Percentiles rank a stretch among this genome's conserved stretches.
Evolutionary conservation across 1,284 basidiomycete species (phyloP).

Genomic region (Ceratobasidium papillatum): DNA sequence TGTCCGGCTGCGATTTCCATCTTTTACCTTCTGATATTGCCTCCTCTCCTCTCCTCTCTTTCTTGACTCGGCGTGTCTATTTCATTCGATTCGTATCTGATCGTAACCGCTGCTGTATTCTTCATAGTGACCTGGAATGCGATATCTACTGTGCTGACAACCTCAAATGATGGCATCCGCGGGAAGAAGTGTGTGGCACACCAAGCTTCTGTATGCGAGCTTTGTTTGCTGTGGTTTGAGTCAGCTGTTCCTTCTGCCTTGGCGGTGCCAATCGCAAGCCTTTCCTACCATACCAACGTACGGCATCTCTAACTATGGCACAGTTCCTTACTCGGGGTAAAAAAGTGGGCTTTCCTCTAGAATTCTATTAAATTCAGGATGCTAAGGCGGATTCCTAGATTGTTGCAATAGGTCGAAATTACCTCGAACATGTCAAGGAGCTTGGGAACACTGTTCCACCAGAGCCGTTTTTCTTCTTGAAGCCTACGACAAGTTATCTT

Average conservation of each 20-base stretch:
- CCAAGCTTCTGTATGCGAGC: neutral
- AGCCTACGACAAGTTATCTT: constrained; percentile 92
- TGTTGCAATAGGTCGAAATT: constrained; percentile 89
- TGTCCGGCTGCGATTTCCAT: neutral
- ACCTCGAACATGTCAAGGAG: constrained; percentile 89
- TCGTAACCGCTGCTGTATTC: constrained; percentile 6
- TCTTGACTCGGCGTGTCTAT: neutral
- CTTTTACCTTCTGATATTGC: neutral
- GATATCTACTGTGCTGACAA: neutral
- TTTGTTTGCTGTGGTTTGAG: neutral
- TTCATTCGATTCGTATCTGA: neutral
- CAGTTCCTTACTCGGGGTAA: constrained; percentile 25
- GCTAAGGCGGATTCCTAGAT: constrained; percentile 57
- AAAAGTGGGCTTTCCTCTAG: neutral
- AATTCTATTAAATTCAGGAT: neutral
- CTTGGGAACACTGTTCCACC: constrained; percentile 89
- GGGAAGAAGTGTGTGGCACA: too few species aligned
- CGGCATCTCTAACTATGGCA: constrained; percentile 7
- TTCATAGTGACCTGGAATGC: constrained; percentile 21
- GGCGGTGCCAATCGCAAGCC: neutral
- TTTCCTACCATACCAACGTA: neutral
- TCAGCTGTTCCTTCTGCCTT: neutral
- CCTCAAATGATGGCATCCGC: too few species aligned
- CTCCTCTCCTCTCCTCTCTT: neutral
- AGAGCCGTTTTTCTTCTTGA: constrained; percentile 98